Conservation (phyloP, 202 grass and related monocot species). For the Setaria italica region DNA sequence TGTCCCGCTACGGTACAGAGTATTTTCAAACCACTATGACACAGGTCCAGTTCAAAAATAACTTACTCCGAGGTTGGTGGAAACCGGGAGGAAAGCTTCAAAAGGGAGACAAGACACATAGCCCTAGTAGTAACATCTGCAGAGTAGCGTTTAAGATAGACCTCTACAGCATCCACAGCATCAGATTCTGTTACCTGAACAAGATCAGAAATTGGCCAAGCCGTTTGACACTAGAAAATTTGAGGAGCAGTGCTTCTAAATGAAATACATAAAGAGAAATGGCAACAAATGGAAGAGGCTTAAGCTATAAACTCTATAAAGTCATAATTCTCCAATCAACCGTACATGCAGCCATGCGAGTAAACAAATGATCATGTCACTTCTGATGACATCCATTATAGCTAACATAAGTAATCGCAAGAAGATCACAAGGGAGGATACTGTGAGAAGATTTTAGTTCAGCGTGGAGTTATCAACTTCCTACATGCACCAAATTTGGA, state of each 20-base stretch:
- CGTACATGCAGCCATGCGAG: background rate
- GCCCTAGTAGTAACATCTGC: constrained; percentile 89
- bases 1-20: constrained; percentile 4
- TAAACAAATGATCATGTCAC: constrained; percentile 17
- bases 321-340: constrained; percentile 14
- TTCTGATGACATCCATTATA: constrained; percentile 21
- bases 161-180: constrained; percentile 89
- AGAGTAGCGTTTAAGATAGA: constrained; percentile 70
- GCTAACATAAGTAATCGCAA: constrained; percentile 25
- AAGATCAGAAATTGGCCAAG: constrained; percentile 49
- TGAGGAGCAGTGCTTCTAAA: constrained; percentile 16
- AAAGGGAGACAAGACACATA: constrained; percentile 94
- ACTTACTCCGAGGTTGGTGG: constrained; percentile 89
- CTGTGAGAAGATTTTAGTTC: constrained; percentile 7
- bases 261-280: constrained; percentile 32
- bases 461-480: background rate
- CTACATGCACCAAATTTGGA: constrained; percentile 28
- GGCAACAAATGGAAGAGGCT: constrained; percentile 13
- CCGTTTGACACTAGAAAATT: constrained; percentile 40
- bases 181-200: constrained; percentile 98
- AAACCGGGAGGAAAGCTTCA: constrained; percentile 98
- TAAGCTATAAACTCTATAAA: constrained; percentile 25
- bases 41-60: constrained; percentile 45
- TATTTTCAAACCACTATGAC: constrained; percentile 13
- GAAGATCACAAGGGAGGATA: background rate